phyloP scores from a whole-genome alignment of 345 rosid species.

The Excoecaria agallocha region DNA sequence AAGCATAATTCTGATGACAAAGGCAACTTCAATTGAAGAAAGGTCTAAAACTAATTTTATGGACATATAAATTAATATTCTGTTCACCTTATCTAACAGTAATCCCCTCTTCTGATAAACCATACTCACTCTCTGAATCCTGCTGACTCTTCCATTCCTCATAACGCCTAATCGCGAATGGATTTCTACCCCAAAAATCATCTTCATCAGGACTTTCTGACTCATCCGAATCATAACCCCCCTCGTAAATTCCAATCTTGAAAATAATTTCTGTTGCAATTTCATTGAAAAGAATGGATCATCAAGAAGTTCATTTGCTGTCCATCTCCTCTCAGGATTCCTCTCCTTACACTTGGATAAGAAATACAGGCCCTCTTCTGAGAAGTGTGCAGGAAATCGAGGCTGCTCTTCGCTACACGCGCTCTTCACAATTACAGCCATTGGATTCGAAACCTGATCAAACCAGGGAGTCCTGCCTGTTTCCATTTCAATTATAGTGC shows the following conservation, averaged over 20 bases:
- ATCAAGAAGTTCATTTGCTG: constrained; percentile 30
- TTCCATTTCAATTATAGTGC: constrained; percentile 45
- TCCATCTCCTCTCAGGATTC: constrained; percentile 28
- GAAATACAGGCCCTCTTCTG: constrained; percentile 32
- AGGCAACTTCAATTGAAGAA: too few relatives aligned
- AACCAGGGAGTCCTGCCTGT: constrained; percentile 40
- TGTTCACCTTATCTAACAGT: constrained; percentile 31
- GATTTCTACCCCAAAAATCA: constrained; percentile 15
- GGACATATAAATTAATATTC: too few relatives aligned
- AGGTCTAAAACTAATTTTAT: too few relatives aligned
- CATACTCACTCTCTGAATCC: background rate
- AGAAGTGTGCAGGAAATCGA: constrained; percentile 28
- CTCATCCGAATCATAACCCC: constrained; percentile 15
- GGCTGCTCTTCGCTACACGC: constrained; percentile 30
- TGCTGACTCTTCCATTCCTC: background rate
- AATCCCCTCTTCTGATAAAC: constrained; percentile 28
- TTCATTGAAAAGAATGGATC: constrained; percentile 30
- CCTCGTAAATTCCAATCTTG: constrained; percentile 6
- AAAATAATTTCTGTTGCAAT: constrained; percentile 7
- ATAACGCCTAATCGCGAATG: constrained; percentile 13
- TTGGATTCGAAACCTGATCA: constrained; percentile 21
- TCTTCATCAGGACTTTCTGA: background rate
- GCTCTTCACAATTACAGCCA: constrained; percentile 31
- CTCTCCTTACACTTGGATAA: constrained; percentile 35
- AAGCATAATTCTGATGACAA: too few relatives aligned